phyloP scores from a whole-genome alignment of 202 grass and related monocot genomes.

The Brachypodium distachyon region DNA sequence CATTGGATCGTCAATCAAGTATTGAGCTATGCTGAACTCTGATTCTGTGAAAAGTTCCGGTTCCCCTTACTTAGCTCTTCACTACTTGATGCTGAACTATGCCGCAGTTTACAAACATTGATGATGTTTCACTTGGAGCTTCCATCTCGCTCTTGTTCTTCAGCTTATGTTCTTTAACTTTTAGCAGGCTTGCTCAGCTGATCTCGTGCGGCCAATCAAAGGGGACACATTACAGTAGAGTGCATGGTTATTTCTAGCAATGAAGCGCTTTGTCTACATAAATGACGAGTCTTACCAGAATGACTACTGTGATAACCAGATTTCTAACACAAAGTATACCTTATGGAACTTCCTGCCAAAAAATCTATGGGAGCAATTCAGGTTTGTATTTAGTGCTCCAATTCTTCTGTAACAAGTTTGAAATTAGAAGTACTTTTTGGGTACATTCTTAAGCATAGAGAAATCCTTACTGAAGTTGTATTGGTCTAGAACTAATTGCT shows the following conservation, averaged over 20 bases:
- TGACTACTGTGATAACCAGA: slow-evolving; percentile 63
- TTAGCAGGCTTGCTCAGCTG: slow-evolving; percentile 5
- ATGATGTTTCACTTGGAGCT: slow-evolving; percentile 13
- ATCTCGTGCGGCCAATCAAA: slow-evolving; percentile 14
- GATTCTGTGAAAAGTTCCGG: background rate
- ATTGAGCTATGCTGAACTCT: background rate
- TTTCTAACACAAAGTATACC: slow-evolving; percentile 91
- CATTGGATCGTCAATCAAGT: background rate
- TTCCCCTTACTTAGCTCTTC: background rate
- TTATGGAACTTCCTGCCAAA: slow-evolving; percentile 89
- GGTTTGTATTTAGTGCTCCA: slow-evolving; percentile 30
- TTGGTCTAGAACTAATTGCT: slow-evolving; percentile 12
- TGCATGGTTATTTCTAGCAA: slow-evolving; percentile 37
- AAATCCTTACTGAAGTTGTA: background rate
- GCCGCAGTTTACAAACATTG: background rate
- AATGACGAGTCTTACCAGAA: slow-evolving; percentile 88
- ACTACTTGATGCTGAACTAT: background rate
- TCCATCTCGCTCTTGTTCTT: background rate
- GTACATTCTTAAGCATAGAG: background rate
- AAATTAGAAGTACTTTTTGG: background rate
- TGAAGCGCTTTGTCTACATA: slow-evolving; percentile 99
- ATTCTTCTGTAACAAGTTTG: background rate
- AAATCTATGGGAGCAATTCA: slow-evolving; percentile 97
- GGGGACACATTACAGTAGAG: slow-evolving; percentile 3
- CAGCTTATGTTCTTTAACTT: background rate